These are phyloP conservation scores for Auricularia auricula-judae DNA, from an alignment of 768 basidiomycete species.

Conservation along the genomic window DNA sequence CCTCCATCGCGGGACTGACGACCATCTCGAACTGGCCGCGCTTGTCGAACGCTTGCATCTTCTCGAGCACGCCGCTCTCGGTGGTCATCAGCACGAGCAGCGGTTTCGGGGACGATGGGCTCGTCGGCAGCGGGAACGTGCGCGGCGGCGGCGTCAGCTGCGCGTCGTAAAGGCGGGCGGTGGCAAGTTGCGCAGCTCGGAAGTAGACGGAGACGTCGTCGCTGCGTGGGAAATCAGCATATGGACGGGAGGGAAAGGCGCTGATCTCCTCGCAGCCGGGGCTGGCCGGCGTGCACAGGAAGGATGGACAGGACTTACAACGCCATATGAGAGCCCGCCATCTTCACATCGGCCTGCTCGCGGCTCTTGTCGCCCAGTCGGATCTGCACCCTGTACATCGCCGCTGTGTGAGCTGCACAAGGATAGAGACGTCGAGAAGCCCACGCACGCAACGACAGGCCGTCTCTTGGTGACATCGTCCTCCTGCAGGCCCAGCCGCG, in stretches of 20 bases:
- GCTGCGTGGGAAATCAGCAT: not conserved
- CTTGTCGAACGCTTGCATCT: not conserved
- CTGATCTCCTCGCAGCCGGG: too few relatives aligned
- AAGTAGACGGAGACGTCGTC: not conserved
- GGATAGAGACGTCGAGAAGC: not conserved
- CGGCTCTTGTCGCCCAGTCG: not conserved
- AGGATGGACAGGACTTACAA: not conserved
- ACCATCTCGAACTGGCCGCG: not conserved
- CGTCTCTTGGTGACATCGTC: not conserved
- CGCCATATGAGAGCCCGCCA: not conserved
- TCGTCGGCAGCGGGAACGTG: not conserved
- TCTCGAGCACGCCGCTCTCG: not conserved
- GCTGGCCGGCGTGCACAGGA: not conserved
- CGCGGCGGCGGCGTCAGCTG: not conserved
- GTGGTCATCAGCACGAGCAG: not conserved
- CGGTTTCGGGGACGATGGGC: not conserved
- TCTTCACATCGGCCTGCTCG: not conserved
- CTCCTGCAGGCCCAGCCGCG: not conserved
- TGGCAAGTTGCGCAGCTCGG: not conserved
- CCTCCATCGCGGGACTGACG: not conserved
- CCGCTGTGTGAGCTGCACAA: not conserved
- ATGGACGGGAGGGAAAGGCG: too few relatives aligned
- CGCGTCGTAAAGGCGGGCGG: not conserved
- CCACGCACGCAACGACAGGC: not conserved
- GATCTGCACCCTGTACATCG: not conserved